Evolutionary conservation across 495 filamentous ascomycete genomes (phyloP), one percentile per base, ranked within the genome.

Genomic region (Hypoxylon crocopeplum): DNA sequence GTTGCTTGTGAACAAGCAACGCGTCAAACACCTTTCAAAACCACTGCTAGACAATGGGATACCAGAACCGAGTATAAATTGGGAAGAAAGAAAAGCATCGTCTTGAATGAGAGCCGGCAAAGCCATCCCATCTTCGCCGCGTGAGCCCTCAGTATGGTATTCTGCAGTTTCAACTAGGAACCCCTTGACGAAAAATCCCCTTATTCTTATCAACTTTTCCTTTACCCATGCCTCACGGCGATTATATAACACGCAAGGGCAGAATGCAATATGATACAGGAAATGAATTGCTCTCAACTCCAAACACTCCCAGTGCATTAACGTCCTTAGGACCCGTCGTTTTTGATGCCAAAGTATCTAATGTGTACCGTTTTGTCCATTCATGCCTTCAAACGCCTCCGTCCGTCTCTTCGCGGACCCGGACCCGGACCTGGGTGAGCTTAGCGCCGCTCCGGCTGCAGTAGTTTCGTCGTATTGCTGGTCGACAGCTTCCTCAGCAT

Each of bases 401-500:
- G 44, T n/a, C 49, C 59, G 54, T 21, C 42, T 45, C 47, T 32
- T 67, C 20, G 38, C 56, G 20, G 51, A 45, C 8, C 20, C 34
- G 8, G 39, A 34, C 3, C 44, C 24, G 12, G 52, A 33, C 22
- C 37, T 56, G n/a, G 60, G 56, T 12, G 66, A 48, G 47, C 56
- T 56, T 17, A 19, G 17, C 16, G 49, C 54, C 38, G 64, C 61
- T 48, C 57, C 55, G 3, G 50, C 53, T 33, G 62, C 64, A 1
- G 68, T 65, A 10, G 49, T 55, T 13, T 62, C 61, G 44, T 70
- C 68, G 12, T 59, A 70, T 29, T 67, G 58, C 30, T 70, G 61
- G 39, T 62, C 44, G 36, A 70, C 68, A 0, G 68, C 68, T 25
- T 70, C 51, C 47, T 73, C 66, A 2, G 74, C 76, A 12, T 69